Evolutionary conservation across 495 filamentous ascomycete genomes (phyloP).

Genomic region (Aspergillus campestris): DNA sequence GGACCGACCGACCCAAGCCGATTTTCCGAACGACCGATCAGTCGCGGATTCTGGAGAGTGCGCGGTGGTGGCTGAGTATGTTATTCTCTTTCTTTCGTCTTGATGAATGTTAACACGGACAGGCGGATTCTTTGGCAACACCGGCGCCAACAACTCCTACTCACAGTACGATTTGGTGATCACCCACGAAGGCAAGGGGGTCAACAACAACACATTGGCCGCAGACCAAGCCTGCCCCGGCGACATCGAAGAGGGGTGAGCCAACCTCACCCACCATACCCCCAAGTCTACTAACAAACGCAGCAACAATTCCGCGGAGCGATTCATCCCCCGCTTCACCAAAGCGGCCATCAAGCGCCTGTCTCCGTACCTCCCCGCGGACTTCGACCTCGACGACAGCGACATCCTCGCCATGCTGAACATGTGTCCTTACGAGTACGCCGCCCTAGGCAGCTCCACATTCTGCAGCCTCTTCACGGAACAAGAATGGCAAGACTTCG

Average conservation of each 20-base stretch:
- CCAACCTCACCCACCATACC: neutral
- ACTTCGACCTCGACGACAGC: constrained; percentile 41
- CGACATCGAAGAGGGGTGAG: constrained; percentile 9
- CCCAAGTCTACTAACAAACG: neutral
- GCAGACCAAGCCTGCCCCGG: constrained; percentile 28
- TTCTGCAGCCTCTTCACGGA: constrained; percentile 51
- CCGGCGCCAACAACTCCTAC: constrained; percentile 27
- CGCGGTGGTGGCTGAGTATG: constrained; percentile 33
- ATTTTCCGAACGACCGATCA: constrained; percentile 43
- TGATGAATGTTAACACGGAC: neutral
- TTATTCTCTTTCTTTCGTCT: neutral
- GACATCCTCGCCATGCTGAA: constrained; percentile 49
- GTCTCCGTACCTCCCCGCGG: constrained; percentile 16
- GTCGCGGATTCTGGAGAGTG: constrained; percentile 41
- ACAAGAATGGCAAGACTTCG: constrained; percentile 48
- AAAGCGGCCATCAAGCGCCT: constrained; percentile 17
- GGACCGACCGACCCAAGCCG: constrained; percentile 35
- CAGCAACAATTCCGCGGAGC: neutral
- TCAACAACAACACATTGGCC: constrained; percentile 42
- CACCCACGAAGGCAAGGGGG: constrained; percentile 35
- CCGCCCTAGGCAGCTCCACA: constrained; percentile 17
- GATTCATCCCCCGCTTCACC: neutral
- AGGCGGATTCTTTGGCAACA: constrained; percentile 31
- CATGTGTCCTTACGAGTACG: constrained; percentile 26
- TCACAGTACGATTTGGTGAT: constrained; percentile 34